These are phyloP conservation scores for Torulaspora delbrueckii DNA, from an alignment of 805 yeast species.

Conservation along the genomic window DNA sequence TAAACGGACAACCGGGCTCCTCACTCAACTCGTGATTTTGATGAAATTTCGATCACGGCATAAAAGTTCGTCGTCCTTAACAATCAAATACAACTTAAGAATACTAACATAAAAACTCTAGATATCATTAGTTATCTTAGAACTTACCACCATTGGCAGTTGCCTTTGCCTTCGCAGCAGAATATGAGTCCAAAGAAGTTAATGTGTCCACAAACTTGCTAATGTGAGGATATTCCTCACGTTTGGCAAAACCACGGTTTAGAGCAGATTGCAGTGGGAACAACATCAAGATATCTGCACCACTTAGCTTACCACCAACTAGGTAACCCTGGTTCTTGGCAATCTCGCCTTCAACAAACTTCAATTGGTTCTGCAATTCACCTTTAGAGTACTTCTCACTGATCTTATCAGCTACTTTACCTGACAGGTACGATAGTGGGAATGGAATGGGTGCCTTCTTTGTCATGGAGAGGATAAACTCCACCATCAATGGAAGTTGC, in stretches of 20 bases:
- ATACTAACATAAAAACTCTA: not conserved
- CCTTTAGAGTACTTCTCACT: constrained; percentile 46
- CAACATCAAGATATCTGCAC: constrained; percentile 51
- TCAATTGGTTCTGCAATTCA: constrained; percentile 41
- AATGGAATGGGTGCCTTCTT: constrained; percentile 43
- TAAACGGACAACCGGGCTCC: not conserved
- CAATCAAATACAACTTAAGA: not conserved
- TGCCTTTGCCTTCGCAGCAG: constrained; percentile 15
- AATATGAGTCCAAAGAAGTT: constrained; percentile 14
- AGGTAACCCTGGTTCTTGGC: constrained; percentile 39
- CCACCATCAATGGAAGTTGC: constrained; percentile 44
- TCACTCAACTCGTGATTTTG: not conserved
- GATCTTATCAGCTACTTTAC: constrained; percentile 42
- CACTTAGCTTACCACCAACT: constrained; percentile 48
- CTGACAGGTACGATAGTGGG: constrained; percentile 43
- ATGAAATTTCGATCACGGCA: not conserved
- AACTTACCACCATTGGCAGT: constrained; percentile 12
- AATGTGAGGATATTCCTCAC: constrained; percentile 26
- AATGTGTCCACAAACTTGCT: constrained; percentile 22
- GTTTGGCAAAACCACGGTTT: constrained; percentile 12
- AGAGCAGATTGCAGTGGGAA: constrained; percentile 40
- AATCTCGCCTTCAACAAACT: constrained; percentile 40
- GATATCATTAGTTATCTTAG: not conserved
- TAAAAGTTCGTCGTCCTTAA: not conserved
- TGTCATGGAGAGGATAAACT: constrained; percentile 37